phyloP scores from a whole-genome alignment of 1,284 basidiomycete genomes.

The Boletus semigastroideus region DNA sequence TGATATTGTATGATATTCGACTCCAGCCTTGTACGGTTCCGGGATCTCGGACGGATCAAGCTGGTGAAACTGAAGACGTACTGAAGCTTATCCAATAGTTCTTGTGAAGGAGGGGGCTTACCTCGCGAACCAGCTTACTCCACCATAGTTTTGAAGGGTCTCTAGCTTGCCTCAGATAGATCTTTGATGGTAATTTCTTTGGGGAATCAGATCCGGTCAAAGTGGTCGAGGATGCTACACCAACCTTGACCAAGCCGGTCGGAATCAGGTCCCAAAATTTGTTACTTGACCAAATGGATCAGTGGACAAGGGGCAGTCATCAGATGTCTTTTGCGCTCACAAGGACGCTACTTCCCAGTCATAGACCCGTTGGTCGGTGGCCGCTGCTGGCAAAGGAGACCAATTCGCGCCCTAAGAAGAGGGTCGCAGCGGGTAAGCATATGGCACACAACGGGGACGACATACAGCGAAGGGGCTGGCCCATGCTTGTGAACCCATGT shows the following conservation, averaged over 20 bases:
- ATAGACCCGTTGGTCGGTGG: slow-evolving; percentile 36
- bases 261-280: slow-evolving; percentile 52
- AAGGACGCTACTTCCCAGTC: slow-evolving; percentile 46
- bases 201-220: slow-evolving; percentile 10
- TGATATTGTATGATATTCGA: slow-evolving; percentile 47
- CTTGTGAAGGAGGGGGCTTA: slow-evolving; percentile 27
- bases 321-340: slow-evolving; percentile 31
- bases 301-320: background rate
- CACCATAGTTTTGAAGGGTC: slow-evolving; percentile 47
- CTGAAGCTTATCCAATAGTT: background rate
- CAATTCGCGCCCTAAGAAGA: slow-evolving; percentile 60
- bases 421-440: background rate
- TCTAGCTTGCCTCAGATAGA: slow-evolving; percentile 37
- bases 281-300: slow-evolving; percentile 34
- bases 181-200: slow-evolving; percentile 45
- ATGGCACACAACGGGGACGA: slow-evolving; percentile 9
- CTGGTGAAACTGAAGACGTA: slow-evolving; percentile 37
- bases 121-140: slow-evolving; percentile 49
- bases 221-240: slow-evolving; percentile 12
- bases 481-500: slow-evolving; percentile 58
- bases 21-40: slow-evolving; percentile 35
- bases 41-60: slow-evolving; percentile 39
- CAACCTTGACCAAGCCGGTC: slow-evolving; percentile 44
- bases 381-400: slow-evolving; percentile 58
- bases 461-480: slow-evolving; percentile 71